Percentiles rank a stretch among this genome's conserved stretches.
These are phyloP conservation scores for Fusarium redolens DNA, from an alignment of 2,329 filamentous ascomycete species.

Conservation along the genomic window DNA sequence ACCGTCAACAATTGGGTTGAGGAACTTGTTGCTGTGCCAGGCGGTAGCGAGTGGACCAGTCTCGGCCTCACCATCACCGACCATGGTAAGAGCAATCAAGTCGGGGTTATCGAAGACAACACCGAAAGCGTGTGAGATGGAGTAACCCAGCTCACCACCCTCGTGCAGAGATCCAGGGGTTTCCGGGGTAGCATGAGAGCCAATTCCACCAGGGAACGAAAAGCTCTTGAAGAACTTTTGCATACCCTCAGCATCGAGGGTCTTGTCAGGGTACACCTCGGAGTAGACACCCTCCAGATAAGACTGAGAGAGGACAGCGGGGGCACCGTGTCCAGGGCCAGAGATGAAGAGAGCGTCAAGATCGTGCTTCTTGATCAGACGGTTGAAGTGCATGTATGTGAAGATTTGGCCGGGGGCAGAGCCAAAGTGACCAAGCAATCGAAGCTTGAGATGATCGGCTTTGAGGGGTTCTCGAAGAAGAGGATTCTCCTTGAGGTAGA, in stretches of 20 bases:
- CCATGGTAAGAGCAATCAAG: conserved; percentile 80
- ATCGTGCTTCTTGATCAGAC: conserved; percentile 83
- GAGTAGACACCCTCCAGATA: conserved; percentile 83
- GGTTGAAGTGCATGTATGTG: conserved; percentile 85
- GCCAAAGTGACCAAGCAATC: conserved; percentile 82
- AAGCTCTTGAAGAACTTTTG: conserved; percentile 85
- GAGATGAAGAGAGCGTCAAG: conserved; percentile 79
- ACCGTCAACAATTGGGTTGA: conserved; percentile 82
- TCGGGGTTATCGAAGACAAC: conserved; percentile 80
- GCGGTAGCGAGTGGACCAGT: conserved; percentile 82
- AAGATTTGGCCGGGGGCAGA: conserved; percentile 85
- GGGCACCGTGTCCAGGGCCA: conserved; percentile 82
- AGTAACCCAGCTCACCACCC: conserved; percentile 85
- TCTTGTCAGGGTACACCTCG: conserved; percentile 80
- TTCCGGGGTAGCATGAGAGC: conserved; percentile 82
- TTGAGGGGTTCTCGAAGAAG: conserved; percentile 76
- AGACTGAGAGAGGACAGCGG: conserved; percentile 78
- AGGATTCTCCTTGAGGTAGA: conserved; percentile 80
- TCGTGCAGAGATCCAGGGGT: conserved; percentile 82
- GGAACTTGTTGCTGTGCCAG: conserved; percentile 86
- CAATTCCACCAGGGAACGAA: conserved; percentile 83
- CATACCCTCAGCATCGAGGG: conserved; percentile 75
- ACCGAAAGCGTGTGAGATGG: conserved; percentile 82
- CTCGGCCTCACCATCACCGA: conserved; percentile 85
- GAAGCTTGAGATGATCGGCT: conserved; percentile 77